Conservation (phyloP, 371 early-diverging fungal genomes). For the Syncephalastrum contaminatum region DNA sequence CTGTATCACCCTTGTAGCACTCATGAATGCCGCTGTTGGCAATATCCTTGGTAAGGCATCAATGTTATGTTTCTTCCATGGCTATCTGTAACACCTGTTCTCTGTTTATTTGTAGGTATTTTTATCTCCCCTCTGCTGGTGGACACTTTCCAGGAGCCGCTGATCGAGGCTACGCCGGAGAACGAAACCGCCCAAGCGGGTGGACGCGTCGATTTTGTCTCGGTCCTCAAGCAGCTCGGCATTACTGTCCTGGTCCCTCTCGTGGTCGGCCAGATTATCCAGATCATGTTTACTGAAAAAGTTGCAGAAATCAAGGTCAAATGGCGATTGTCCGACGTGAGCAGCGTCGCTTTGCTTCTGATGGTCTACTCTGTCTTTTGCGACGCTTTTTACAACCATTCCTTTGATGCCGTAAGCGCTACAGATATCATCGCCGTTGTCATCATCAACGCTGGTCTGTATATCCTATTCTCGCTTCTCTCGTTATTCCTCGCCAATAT, state of each 20-base stretch:
- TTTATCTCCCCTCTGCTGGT: constrained; percentile 66
- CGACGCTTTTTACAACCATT: constrained; percentile 56
- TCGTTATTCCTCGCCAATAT: constrained; percentile 34
- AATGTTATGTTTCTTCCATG: not conserved
- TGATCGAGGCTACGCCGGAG: constrained; percentile 38
- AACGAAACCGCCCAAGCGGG: constrained; percentile 35
- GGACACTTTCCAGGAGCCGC: constrained; percentile 25
- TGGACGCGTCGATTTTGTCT: constrained; percentile 40
- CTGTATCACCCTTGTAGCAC: constrained; percentile 28
- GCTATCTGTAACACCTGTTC: not conserved
- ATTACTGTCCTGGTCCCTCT: constrained; percentile 61
- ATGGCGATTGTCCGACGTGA: constrained; percentile 54
- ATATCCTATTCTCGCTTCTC: constrained; percentile 33
- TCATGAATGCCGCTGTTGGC: constrained; percentile 69
- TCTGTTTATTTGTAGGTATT: constrained; percentile 41
- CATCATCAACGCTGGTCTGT: constrained; percentile 43
- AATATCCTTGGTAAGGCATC: constrained; percentile 45
- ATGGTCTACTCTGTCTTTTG: constrained; percentile 71
- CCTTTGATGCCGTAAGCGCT: constrained; percentile 43
- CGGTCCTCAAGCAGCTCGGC: constrained; percentile 53
- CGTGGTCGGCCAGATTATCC: constrained; percentile 59
- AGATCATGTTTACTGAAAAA: constrained; percentile 44
- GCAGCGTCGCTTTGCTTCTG: constrained; percentile 51
- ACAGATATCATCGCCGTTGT: constrained; percentile 53
- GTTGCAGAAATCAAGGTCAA: constrained; percentile 43